Conservation (phyloP, 2,329 filamentous ascomycete species). For the Botrytis aclada region DNA sequence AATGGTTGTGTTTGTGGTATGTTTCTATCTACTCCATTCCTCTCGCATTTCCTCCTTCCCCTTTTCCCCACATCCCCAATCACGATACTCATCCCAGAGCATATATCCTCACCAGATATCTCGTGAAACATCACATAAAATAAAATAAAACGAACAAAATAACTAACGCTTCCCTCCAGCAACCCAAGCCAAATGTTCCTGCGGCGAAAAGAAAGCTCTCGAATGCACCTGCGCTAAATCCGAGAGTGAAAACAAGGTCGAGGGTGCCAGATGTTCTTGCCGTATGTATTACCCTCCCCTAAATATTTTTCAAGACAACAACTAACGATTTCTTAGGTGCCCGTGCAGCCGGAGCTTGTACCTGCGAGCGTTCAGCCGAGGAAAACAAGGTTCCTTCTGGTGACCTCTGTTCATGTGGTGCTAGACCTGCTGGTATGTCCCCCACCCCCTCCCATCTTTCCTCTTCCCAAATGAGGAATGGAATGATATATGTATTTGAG, state of each 20-base stretch:
- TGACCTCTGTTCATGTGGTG: constrained; percentile 71
- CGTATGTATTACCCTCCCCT: constrained; percentile 44
- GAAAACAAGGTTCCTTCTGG: constrained; percentile 66
- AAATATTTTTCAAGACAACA: background rate
- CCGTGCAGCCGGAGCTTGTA: constrained; percentile 76
- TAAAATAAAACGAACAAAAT: background rate
- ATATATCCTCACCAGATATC: background rate
- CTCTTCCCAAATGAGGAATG: rapidly evolving
- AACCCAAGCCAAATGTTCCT: constrained; percentile 74
- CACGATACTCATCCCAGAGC: background rate
- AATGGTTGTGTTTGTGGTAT: constrained; percentile 35
- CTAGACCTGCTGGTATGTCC: constrained; percentile 66
- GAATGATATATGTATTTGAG: background rate
- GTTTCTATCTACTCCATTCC: background rate
- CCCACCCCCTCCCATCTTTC: no score
- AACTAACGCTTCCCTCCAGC: constrained; percentile 37
- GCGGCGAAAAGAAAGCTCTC: constrained; percentile 82
- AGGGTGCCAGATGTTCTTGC: constrained; percentile 78
- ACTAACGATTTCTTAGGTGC: constrained; percentile 41
- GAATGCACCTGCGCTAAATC: constrained; percentile 84
- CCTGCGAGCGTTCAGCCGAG: constrained; percentile 66
- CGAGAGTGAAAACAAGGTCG: constrained; percentile 67
- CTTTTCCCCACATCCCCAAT: background rate
- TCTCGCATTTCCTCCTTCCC: background rate
- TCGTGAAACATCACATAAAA: no score